Evolutionary conservation across 805 yeast species (phyloP).

Genomic region (Pichia cabralensis): DNA sequence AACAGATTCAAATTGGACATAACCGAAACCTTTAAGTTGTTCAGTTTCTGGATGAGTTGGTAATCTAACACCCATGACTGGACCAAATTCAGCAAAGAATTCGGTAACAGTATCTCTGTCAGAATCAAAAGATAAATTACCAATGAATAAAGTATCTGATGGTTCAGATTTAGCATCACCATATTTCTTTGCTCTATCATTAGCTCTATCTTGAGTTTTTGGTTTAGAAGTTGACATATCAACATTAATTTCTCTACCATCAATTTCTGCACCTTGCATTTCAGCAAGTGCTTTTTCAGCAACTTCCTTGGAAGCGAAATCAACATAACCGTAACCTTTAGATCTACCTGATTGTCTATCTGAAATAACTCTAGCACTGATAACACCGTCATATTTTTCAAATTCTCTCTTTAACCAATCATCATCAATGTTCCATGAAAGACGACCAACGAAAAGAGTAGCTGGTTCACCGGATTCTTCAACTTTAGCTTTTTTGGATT

Average conservation of each 20-base stretch:
- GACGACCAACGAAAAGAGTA: constrained; percentile 91
- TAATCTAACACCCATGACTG: constrained; percentile 79
- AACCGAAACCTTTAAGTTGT: constrained; percentile 98
- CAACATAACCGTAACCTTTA: constrained; percentile 97
- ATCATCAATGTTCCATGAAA: constrained; percentile 95
- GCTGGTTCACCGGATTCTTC: constrained; percentile 53
- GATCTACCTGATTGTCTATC: constrained; percentile 82
- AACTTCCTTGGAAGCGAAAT: constrained; percentile 62
- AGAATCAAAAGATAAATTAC: constrained; percentile 89
- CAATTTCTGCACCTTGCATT: constrained; percentile 89
- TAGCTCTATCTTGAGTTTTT: constrained; percentile 38
- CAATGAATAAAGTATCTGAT: constrained; percentile 91
- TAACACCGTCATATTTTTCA: constrained; percentile 71
- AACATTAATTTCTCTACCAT: constrained; percentile 91
- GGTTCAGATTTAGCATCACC: constrained; percentile 91
- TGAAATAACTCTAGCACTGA: constrained; percentile 83
- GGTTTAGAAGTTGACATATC: constrained; percentile 87
- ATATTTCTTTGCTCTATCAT: constrained; percentile 76
- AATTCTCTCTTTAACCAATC: constrained; percentile 88
- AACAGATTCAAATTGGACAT: constrained; percentile 78
- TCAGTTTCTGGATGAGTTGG: constrained; percentile 99
- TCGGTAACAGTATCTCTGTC: constrained; percentile 70
- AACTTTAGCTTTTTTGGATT: constrained; percentile 39
- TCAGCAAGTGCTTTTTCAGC: constrained; percentile 84
- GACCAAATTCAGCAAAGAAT: constrained; percentile 69